Evolutionary conservation across 225 moss, liverwort and hornwort genomes (phyloP).

Genomic region (Sphagnum contortum): DNA sequence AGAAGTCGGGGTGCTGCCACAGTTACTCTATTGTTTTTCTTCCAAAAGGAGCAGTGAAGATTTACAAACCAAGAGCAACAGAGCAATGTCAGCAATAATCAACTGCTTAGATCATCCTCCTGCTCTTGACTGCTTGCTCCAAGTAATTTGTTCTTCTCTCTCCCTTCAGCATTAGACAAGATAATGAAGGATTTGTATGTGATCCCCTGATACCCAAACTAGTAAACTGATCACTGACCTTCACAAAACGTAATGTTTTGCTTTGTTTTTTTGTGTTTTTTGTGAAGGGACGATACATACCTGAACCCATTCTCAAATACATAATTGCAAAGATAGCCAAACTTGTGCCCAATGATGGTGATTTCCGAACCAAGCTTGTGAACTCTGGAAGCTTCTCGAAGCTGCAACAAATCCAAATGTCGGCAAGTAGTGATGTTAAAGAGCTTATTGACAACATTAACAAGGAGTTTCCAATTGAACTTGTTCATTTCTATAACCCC

Average conservation of each 20-base stretch:
- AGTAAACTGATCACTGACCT: no score
- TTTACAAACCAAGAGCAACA: conserved; percentile 73
- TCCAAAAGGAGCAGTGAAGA: conserved; percentile 77
- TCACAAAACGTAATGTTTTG: not conserved
- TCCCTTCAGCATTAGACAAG: no score
- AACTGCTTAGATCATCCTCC: conserved; percentile 69
- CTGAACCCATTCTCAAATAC: conserved; percentile 55
- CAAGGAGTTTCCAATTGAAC: conserved; percentile 70
- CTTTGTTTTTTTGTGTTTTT: not conserved
- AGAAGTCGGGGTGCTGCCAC: conserved; percentile 58
- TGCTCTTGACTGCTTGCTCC: conserved; percentile 73
- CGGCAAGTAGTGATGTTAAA: conserved; percentile 33
- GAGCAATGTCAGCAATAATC: conserved; percentile 62
- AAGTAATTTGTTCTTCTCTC: conserved; percentile 19
- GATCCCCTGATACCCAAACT: no score
- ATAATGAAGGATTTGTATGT: no score
- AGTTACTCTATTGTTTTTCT: conserved; percentile 47
- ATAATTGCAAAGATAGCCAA: conserved; percentile 68
- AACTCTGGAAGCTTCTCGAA: conserved; percentile 80
- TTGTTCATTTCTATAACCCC: conserved; percentile 48
- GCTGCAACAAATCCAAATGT: conserved; percentile 58
- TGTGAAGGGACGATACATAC: conserved; percentile 60
- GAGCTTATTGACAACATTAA: conserved; percentile 60
- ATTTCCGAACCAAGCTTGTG: conserved; percentile 81
- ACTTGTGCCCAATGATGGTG: conserved; percentile 54